phyloP scores from a whole-genome alignment of 2,329 filamentous ascomycete species.

The Botrytis paeoniae region DNA sequence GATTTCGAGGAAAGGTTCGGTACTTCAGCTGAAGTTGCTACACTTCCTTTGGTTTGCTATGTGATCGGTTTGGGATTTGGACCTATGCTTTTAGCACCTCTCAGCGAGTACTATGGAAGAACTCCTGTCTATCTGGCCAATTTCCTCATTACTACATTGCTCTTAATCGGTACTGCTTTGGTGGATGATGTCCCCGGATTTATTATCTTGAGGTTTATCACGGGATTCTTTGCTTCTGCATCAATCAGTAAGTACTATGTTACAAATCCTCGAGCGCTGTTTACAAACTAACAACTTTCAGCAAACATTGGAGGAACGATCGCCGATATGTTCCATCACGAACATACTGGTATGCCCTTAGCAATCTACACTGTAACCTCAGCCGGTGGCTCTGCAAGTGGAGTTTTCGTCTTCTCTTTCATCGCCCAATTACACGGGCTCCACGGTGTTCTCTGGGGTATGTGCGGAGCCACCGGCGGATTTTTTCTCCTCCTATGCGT shows the following conservation, averaged over 20 bases:
- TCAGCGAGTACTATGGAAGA: constrained; percentile 59
- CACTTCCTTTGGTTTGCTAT: constrained; percentile 37
- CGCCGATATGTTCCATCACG: constrained; percentile 41
- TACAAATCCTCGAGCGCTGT: not conserved
- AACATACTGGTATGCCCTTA: constrained; percentile 15
- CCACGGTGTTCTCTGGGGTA: constrained; percentile 21
- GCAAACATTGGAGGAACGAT: constrained; percentile 44
- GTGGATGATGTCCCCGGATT: constrained; percentile 48
- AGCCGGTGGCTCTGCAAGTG: constrained; percentile 40
- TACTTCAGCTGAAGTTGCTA: constrained; percentile 11
- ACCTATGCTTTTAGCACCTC: constrained; percentile 57
- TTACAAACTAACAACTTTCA: not conserved
- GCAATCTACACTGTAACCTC: constrained; percentile 13
- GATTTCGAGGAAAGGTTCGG: not conserved
- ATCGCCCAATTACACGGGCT: constrained; percentile 19
- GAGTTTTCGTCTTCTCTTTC: constrained; percentile 25
- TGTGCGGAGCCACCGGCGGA: constrained; percentile 19
- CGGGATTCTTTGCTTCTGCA: constrained; percentile 45
- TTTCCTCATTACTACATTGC: constrained; percentile 52
- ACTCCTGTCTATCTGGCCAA: constrained; percentile 43
- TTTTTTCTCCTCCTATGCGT: constrained; percentile 22
- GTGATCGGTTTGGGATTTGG: constrained; percentile 62
- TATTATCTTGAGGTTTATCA: constrained; percentile 47
- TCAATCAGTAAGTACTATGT: constrained; percentile 8
- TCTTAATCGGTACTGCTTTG: constrained; percentile 62